Base-by-base conservation (phyloP, 2,329 filamentous ascomycete genomes). In the Ophiosphaerella herpotricha region DNA sequence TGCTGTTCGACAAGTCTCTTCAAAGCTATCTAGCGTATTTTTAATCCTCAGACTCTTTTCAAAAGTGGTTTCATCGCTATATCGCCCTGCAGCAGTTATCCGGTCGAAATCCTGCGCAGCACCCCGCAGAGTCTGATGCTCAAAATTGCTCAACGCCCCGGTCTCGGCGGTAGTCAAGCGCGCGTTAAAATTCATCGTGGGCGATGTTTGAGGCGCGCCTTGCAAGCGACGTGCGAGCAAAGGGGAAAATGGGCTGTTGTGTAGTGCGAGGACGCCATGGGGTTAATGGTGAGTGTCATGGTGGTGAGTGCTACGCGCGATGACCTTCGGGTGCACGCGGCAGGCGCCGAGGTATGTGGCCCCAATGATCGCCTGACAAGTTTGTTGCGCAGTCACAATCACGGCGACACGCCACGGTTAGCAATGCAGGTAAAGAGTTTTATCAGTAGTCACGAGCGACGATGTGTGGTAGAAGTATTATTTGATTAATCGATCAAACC, bases 41-140 rank as follows among this genome's bases (percentile, higher is more conserved):
- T 73, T 74, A 44, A 72, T 43, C 26, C 57, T 58, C 43, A 73
- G 33, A 35, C 56, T 61, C 48, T 64, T 50, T 45, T 71, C 55
- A 44, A 73, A 73, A 8, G n/a, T 43, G 9, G 45, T 48, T 5
- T 61, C 59, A 3, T 48, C 18, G 11, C 48, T 49, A 5, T 45
- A 42, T 24, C 51, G 35, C 11, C 35, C 16, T 36, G 46, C 39
- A 41, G 43, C 13, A 26, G 50, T 44, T 12, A 48, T 24, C 4
- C 44, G 35, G 11, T 54, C 48, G 16, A 66, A 46, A 12, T 52
- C 44, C 24, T 42, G 50, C 12, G 55, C 48, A 11, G 62, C 60
- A 9, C 51, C 47, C 18, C 46, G 46, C 33, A 60, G 57, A 9
- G 47, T 45, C 35, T 52, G 50, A 13, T 6, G 11, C 34, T 61